Conservation (phyloP, 2,329 filamentous ascomycete genomes). For the Xylariales sp. region DNA sequence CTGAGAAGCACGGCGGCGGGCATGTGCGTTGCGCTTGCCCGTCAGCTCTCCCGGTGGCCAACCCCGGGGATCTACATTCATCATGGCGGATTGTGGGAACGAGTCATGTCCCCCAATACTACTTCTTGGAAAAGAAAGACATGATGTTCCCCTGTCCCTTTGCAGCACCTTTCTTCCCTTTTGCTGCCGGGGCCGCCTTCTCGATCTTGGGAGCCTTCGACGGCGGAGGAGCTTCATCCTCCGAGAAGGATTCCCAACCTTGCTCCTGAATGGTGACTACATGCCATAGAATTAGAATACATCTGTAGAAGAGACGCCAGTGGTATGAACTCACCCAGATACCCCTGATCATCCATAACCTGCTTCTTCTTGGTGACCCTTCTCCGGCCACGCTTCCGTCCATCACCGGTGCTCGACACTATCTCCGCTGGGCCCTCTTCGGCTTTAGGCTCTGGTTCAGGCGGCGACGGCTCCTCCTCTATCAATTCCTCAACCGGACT, state of each 20-base stretch:
- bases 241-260: conserved; percentile 31
- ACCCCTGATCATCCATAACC: conserved; percentile 29
- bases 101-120: conserved; percentile 8
- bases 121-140: conserved; percentile 31
- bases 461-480: conserved; percentile 10
- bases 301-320: background rate
- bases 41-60: no score
- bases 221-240: conserved; percentile 23
- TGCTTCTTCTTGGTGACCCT: conserved; percentile 29
- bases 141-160: conserved; percentile 27
- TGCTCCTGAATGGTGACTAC: conserved; percentile 28
- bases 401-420: conserved; percentile 21
- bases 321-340: conserved; percentile 15
- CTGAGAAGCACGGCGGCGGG: no score
- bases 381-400: conserved; percentile 25
- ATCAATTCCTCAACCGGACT: background rate
- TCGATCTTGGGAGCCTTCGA: conserved; percentile 13
- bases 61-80: no score
- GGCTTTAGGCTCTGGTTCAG: conserved; percentile 16
- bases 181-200: conserved; percentile 13
- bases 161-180: conserved; percentile 13
- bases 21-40: no score
- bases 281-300: background rate
- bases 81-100: no score
- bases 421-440: conserved; percentile 25